Evolutionary conservation across 306 rosid genomes (phyloP), one percentile per base, ranked within the genome.

Genomic region (Inga leiocalycina): DNA sequence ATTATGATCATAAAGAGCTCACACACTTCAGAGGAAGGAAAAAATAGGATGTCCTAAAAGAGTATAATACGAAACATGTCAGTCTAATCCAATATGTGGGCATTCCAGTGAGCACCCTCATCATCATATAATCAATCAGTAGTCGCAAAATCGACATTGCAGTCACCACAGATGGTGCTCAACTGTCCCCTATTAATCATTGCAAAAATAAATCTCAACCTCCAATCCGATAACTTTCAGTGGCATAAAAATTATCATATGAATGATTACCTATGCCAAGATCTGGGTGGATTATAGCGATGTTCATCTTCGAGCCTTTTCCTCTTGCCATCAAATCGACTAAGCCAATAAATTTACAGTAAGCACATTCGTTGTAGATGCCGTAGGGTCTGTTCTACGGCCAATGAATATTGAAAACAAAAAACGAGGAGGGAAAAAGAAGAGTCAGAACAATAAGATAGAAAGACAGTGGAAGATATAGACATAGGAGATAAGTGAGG

Each of bases 271-370:
- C 96, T 78, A 96, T 96, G 39, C 99, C 99, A 80, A 96, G 94
- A 90, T 95, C 98, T 2, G 98, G 99, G 76, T 93, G 98, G 80
- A 95, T 85, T 57, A 95, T 86, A 14, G 98, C 96, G 7, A 92
- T 89, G 74, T 86, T 95, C 81, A 90, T 45, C 86, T 90, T 92
- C 27, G 90, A 83, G 81, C 65, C 44, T 8, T 82, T 46, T 81
- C 44, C 86, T 87, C 80, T 82, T 24, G 86, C 88, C 94, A 90
- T 87, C 43, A 39, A 35, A 54, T 20, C 19, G 41, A 24, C 32
- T 34, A 37, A 57, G 3, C 52, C 49, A 3, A 43, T 4, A 44
- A 64, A 34, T 44, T 32, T 78, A 46, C 27, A 24, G 5, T 1
- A 34, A 4, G 15, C 27, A 12, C 52, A n/a, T 56, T 57, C 48